A percentile compares a stretch with the other conserved stretches of the same genome.
These are phyloP conservation scores for Yamadazyma dendronema DNA, from an alignment of 1,139 yeast genomes.

Conservation along the genomic window DNA sequence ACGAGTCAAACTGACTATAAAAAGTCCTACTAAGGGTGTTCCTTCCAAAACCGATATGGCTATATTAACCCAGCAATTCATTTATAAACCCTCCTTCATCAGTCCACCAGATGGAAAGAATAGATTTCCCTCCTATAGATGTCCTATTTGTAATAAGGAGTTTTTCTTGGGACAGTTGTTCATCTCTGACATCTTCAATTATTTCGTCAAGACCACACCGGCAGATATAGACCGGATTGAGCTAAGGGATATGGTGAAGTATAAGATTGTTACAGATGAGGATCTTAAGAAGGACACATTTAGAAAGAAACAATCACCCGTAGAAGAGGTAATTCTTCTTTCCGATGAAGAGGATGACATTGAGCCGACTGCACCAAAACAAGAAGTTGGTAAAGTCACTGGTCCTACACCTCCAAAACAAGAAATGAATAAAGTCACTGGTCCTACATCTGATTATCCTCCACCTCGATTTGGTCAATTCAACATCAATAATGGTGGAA, in stretches of 20 bases:
- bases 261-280: slow-evolving; percentile 32
- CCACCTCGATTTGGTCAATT: too few relatives aligned
- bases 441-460: too few relatives aligned
- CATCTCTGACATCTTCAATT: slow-evolving; percentile 43
- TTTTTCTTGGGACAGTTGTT: slow-evolving; percentile 36
- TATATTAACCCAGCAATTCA: slow-evolving; percentile 11
- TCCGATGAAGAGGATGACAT: slow-evolving; percentile 28
- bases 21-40: slow-evolving; percentile 1
- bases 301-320: slow-evolving; percentile 7
- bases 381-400: slow-evolving; percentile 23
- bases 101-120: neutral
- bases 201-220: slow-evolving; percentile 42
- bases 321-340: slow-evolving; percentile 28
- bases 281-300: slow-evolving; percentile 6
- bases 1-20: slow-evolving; percentile 10
- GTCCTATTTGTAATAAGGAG: slow-evolving; percentile 41
- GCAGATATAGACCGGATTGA: slow-evolving; percentile 35
- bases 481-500: too few relatives aligned
- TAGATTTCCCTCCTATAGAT: slow-evolving; percentile 28
- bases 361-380: too few relatives aligned
- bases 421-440: too few relatives aligned
- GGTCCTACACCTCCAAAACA: slow-evolving; percentile 1
- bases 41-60: slow-evolving; percentile 2
- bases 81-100: slow-evolving; percentile 11
- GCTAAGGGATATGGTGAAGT: slow-evolving; percentile 34